Evolutionary conservation across 345 rosid species (phyloP).

Genomic region (Hibiscus tridactylites): DNA sequence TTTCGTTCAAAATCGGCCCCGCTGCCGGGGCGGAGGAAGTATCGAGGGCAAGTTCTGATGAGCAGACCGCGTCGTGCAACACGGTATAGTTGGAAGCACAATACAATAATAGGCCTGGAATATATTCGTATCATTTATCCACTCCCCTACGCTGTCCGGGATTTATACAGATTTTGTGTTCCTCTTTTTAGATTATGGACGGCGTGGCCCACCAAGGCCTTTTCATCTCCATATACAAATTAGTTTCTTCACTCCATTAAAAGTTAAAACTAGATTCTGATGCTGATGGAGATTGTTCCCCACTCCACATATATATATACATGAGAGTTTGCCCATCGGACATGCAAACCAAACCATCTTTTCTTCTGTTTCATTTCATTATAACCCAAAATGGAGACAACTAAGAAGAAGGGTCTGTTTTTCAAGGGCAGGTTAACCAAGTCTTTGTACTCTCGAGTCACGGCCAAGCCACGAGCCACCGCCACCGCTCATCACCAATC

Average conservation of each 20-base stretch:
- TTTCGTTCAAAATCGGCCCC: too few species aligned
- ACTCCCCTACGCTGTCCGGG: neutral
- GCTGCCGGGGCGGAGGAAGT: too few species aligned
- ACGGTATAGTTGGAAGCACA: neutral
- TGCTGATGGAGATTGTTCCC: neutral
- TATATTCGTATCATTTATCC: constrained; percentile 2
- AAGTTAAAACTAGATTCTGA: neutral
- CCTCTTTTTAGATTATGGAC: neutral
- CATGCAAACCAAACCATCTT: too few species aligned
- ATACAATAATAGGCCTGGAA: neutral
- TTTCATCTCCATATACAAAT: neutral
- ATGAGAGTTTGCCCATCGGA: too few species aligned
- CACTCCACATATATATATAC: neutral
- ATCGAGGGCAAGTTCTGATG: neutral
- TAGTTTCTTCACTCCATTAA: neutral
- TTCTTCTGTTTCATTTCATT: neutral
- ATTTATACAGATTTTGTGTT: neutral
- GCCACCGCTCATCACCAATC: neutral
- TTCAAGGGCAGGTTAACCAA: constrained; percentile 20
- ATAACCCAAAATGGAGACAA: constrained; percentile 21
- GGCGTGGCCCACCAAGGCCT: constrained; percentile 3
- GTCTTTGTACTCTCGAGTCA: constrained; percentile 10
- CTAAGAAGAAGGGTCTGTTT: constrained; percentile 15
- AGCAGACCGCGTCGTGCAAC: neutral
- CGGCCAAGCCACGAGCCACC: constrained; percentile 1